These are phyloP conservation scores for Allium sativum DNA, from an alignment of 106 monocot species.

Conservation along the genomic window DNA sequence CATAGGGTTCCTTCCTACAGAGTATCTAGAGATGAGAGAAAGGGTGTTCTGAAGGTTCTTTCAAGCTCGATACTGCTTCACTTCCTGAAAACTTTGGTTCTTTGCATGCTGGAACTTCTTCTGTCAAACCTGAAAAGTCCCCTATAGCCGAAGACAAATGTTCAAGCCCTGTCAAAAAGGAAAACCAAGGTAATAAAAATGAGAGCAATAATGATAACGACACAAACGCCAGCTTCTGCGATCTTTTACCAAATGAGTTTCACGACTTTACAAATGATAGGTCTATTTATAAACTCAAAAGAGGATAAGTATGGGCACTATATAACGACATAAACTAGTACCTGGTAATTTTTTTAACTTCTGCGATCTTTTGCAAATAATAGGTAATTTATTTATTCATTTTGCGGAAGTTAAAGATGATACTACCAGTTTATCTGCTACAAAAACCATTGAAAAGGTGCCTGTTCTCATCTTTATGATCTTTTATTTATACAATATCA, in stretches of 20 bases:
- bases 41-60: slow-evolving; percentile 12
- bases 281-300: slow-evolving; percentile 30
- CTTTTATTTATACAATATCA: not conserved
- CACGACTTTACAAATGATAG: slow-evolving; percentile 37
- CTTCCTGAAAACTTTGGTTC: slow-evolving; percentile 26
- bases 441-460: slow-evolving; percentile 33
- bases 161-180: not conserved
- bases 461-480: too few species aligned
- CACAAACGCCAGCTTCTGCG: slow-evolving; percentile 6
- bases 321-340: slow-evolving; percentile 57
- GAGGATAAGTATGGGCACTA: slow-evolving; percentile 87
- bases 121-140: slow-evolving; percentile 5
- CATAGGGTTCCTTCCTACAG: slow-evolving; percentile 33
- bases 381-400: not conserved
- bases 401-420: slow-evolving; percentile 43
- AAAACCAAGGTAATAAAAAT: not conserved
- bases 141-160: not conserved
- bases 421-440: slow-evolving; percentile 19
- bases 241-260: slow-evolving; percentile 37
- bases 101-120: slow-evolving; percentile 9
- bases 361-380: too few species aligned
- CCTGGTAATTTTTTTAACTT: too few species aligned
- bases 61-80: slow-evolving; percentile 21
- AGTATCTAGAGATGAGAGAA: slow-evolving; percentile 9
- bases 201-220: slow-evolving; percentile 1